Percentiles rank a stretch among this genome's conserved stretches.
These are phyloP conservation scores for Venturia oleaginea DNA, from an alignment of 2,329 filamentous ascomycete genomes.

Conservation along the genomic window DNA sequence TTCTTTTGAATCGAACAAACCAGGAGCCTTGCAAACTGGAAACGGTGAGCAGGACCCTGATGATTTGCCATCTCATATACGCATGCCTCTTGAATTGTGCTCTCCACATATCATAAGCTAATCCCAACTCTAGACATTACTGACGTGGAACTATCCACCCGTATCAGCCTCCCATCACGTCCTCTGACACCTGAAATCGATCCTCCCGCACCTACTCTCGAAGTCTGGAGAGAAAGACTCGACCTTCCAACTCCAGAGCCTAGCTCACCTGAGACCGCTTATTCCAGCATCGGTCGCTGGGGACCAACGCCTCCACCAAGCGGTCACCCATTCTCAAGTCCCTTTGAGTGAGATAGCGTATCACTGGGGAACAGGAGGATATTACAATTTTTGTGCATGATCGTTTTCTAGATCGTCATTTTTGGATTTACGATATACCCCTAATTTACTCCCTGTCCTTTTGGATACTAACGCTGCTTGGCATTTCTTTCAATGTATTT, in stretches of 20 bases:
- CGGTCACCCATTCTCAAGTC: neutral
- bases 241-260: neutral
- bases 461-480: neutral
- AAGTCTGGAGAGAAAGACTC: conserved; percentile 12
- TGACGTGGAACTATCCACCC: neutral
- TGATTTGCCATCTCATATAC: neutral
- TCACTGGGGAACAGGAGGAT: neutral
- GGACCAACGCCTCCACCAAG: neutral
- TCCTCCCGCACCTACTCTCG: conserved; percentile 12
- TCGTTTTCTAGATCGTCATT: neutral
- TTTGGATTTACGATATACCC: neutral
- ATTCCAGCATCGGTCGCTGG: neutral
- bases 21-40: conserved; percentile 1
- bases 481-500: neutral
- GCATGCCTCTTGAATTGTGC: neutral
- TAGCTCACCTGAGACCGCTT: neutral
- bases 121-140: neutral
- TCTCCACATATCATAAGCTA: neutral
- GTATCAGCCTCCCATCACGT: conserved; percentile 7
- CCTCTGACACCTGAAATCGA: conserved; percentile 14
- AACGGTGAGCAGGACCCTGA: conserved; percentile 6
- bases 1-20: neutral
- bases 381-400: neutral
- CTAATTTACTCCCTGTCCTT: neutral
- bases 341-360: neutral